Evolutionary conservation across 2,329 filamentous ascomycete species (phyloP), one percentile per base, ranked within the genome.

Genomic region (Elsinoe batatas): DNA sequence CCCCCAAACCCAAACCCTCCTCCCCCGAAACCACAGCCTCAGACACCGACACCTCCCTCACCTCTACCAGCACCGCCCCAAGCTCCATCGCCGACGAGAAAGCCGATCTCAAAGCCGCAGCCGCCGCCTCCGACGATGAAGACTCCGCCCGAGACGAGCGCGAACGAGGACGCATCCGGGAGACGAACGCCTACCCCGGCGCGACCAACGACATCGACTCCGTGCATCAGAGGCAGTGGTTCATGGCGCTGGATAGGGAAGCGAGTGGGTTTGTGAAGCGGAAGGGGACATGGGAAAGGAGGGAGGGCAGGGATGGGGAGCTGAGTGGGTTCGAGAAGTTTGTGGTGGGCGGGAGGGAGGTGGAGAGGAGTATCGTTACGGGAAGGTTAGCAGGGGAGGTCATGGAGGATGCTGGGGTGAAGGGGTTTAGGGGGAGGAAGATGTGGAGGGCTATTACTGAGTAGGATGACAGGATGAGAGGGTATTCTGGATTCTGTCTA

Each of bases 161-260:
- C 12, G 37, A 55, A 22, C 18, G 18, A 15, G 56, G 58, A 1
- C 49, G 50, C 37, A 74, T 84, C 20, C 77, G 80, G 6, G 65
- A 65, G 1, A 80, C 76, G 5, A 88, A 88, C 61, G 82, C 84
- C 3, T 88, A 88, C 62, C 70, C 78, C 0, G 84, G 84, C 4
- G 81, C 85, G 0, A 73, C 63, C 1, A 88, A 88, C 62, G 79
- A 75, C 2, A 82, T 88, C 38, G 80, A 78, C 5, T 86, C 83
- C 36, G 72, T 87, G 3, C 79, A 87, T 61, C 83, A 87, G 65
- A 76, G 84, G 4, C 73, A 75, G 40, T 88, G 83, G 85, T 85
- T 80, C 58, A 62, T 87, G 15, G 79, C 78, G 10, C 71, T 88
- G 1, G 84, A 88, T 62, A 73, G 80, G 11, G 65, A 64, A 22